Base-by-base conservation (phyloP, 768 basidiomycete species). In the Thelephora aurantiotincta region DNA sequence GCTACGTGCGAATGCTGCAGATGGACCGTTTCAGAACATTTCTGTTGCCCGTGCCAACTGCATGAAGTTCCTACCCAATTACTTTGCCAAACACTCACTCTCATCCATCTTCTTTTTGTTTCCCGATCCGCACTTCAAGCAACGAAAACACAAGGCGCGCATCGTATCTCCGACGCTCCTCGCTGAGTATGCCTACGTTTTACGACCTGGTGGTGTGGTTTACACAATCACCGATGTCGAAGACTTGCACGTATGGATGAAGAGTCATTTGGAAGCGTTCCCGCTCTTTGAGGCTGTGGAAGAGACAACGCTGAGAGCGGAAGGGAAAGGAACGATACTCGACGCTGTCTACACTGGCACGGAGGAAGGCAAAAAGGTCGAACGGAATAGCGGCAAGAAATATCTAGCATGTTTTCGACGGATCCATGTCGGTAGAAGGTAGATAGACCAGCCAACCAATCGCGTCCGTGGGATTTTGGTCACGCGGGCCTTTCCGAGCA, bases 1-100 rank as follows among this genome's bases (percentile, higher is more conserved):
- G n/a, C 74, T 92, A 35, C 83, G 96, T n/a, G 68, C 84, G 43
- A 75, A 76, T 37, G 49, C 54, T 2, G 44, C 53, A 11, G 47
- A 54, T 9, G 20, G 52, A 12, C 33, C 49, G 26, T 91, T 80
- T 63, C 78, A 88, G 55, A 98, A 98, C 62, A 77, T 96, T 47
- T 91, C 90, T 33, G 78, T 97, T 52, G 84, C 96, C 52, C 82
- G 96, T 44, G 93, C 88, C 12, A 99, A 99, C 61, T 85, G 91
- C 43, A 97, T 97, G 93, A 98, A 98, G 67, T 97, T 98, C 63
- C 72, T 97, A 48, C 87, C 93, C 5, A 98, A 98, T 65, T 97
- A 91, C 64, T 96, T 99, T 63, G 60, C 73, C 19, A 92, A 93
- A 60, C 81, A 81, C 49, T 94, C 94, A 52, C 71, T 99, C 34